A percentile compares a stretch with the other conserved stretches of the same genome.
Evolutionary conservation across 2,329 filamentous ascomycete species (phyloP).

Genomic region (Sporothrix protearum): DNA sequence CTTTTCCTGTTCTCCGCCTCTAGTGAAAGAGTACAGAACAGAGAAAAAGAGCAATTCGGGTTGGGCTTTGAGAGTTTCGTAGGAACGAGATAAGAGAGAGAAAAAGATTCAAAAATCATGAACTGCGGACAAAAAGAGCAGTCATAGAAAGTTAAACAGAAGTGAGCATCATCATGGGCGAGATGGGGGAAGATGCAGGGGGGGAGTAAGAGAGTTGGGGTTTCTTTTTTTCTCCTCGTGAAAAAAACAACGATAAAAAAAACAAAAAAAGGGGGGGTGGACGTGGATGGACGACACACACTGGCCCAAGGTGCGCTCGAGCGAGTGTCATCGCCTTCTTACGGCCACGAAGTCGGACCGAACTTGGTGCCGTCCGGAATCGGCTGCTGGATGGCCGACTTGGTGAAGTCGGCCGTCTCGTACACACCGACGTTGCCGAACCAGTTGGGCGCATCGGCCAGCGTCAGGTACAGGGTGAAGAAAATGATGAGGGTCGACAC

Average conservation of each 20-base stretch:
- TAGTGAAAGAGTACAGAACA: not conserved
- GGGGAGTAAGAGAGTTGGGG: not conserved
- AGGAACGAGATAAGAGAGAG: conserved; percentile 10
- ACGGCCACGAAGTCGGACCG: conserved; percentile 26
- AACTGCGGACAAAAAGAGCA: not conserved
- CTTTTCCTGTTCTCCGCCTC: not conserved
- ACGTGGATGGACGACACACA: not conserved
- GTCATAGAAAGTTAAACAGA: not conserved
- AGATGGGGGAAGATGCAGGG: conserved; percentile 1
- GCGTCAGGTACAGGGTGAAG: conserved; percentile 61
- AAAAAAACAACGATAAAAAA: conserved; percentile 1
- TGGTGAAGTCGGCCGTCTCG: conserved; percentile 23
- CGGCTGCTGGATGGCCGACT: conserved; percentile 18
- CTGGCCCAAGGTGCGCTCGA: not conserved
- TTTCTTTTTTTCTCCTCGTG: not conserved
- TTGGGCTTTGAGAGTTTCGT: conserved; percentile 28
- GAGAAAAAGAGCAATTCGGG: not conserved
- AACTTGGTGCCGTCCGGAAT: conserved; percentile 23
- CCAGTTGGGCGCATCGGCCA: conserved; percentile 55
- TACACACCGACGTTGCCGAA: conserved; percentile 51
- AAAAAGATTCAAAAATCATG: not conserved
- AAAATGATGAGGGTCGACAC: conserved; percentile 67
- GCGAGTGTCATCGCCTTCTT: not conserved
- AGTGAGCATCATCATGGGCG: not conserved
- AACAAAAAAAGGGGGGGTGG: not conserved